phyloP scores from a whole-genome alignment of 148 eudicot genomes.

The Cornus suecica region DNA sequence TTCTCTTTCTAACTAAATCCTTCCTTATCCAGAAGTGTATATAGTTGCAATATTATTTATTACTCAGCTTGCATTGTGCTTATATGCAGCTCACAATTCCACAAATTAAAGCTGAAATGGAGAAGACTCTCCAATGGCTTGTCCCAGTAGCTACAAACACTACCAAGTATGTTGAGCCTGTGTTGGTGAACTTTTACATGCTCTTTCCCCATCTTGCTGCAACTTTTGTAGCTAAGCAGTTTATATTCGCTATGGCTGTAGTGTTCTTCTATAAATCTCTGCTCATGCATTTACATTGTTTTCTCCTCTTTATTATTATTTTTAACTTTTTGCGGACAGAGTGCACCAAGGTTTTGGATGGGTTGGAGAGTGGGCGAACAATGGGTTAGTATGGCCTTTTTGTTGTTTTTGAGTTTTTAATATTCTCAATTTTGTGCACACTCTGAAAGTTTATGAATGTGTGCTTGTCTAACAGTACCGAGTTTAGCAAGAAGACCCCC shows the following conservation, averaged over 20 bases:
- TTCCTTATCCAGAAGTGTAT: conserved; percentile 3
- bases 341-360: conserved; percentile 97
- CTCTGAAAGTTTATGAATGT: background rate
- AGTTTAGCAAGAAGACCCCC: conserved; percentile 59
- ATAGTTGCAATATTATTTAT: conserved; percentile 2
- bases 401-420: background rate
- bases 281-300: background rate
- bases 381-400: conserved; percentile 49
- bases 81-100: conserved; percentile 68
- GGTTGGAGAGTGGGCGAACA: conserved; percentile 98
- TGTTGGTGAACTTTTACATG: background rate
- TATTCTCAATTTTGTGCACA: background rate
- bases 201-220: background rate
- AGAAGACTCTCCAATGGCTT: conserved; percentile 86
- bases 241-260: background rate
- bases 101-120: conserved; percentile 92
- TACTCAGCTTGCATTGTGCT: background rate
- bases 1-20: background rate
- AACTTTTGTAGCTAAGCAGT: background rate
- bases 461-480: conserved; percentile 40
- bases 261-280: background rate
- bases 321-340: conserved; percentile 33
- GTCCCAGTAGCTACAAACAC: conserved; percentile 92
- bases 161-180: conserved; percentile 48
- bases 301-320: background rate